Conservation (phyloP, 805 yeast genomes). For the Candida fluviatilis region DNA sequence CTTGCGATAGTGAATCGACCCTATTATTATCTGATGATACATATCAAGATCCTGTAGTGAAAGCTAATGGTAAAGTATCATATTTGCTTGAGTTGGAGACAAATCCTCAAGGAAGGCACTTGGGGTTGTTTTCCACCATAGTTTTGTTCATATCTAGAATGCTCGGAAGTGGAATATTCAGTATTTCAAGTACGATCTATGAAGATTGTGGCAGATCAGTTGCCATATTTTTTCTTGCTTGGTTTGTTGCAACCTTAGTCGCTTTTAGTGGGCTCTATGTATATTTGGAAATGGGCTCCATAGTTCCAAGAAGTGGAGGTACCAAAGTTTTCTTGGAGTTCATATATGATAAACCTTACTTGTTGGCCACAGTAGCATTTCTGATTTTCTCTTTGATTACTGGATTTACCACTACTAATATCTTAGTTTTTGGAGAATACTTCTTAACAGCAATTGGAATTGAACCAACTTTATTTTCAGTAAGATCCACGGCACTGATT, state of each 20-base stretch:
- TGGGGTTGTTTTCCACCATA: slow-evolving; percentile 65
- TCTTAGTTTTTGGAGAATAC: slow-evolving; percentile 62
- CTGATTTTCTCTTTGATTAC: slow-evolving; percentile 47
- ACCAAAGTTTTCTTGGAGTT: slow-evolving; percentile 68
- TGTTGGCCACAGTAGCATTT: slow-evolving; percentile 50
- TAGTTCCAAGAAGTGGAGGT: slow-evolving; percentile 74
- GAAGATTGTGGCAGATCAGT: slow-evolving; percentile 68
- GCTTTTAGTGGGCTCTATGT: slow-evolving; percentile 66
- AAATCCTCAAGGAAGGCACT: slow-evolving; percentile 69
- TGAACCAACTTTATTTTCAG: slow-evolving; percentile 30
- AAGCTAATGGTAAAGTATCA: slow-evolving; percentile 11
- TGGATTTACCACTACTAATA: slow-evolving; percentile 52
- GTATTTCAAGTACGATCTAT: slow-evolving; percentile 64
- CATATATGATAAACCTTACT: slow-evolving; percentile 56
- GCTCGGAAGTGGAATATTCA: slow-evolving; percentile 75
- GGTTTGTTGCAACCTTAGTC: slow-evolving; percentile 59
- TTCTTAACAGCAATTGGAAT: slow-evolving; percentile 43
- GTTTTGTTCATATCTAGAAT: slow-evolving; percentile 64
- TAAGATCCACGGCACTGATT: slow-evolving; percentile 29
- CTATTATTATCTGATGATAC: slow-evolving; percentile 2
- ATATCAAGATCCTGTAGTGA: slow-evolving; percentile 4
- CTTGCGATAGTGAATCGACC: neutral
- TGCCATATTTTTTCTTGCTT: slow-evolving; percentile 52
- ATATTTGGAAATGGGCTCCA: slow-evolving; percentile 65
- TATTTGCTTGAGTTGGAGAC: slow-evolving; percentile 41